Evolutionary conservation across 345 rosid genomes (phyloP), one percentile per base, ranked within the genome.

Genomic region (Jatropha curcas): DNA sequence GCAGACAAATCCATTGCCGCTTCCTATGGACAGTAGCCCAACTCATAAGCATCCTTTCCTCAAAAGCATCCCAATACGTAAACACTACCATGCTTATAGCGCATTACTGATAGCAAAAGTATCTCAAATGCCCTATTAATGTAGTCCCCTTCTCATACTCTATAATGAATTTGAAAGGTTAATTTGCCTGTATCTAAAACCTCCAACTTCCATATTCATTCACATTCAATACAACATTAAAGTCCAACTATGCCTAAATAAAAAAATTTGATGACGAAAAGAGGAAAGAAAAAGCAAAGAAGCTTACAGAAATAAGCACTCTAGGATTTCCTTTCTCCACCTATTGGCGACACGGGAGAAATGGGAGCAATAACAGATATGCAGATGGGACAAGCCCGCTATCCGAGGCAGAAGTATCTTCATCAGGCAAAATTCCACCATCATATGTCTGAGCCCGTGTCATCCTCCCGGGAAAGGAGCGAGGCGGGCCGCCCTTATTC

Each of bases 381-480:
- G 98, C 90, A 24, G 99, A 93, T 12, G 99, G 99, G 14, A 93
- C 96, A 14, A 91, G 85, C 83, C 93, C 97, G 72, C 99, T 96
- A 58, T 96, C 99, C 20, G 86, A 74, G 4, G 73, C 72, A 3
- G 79, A 20, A 34, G 41, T 60, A 53, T 91, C 97, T 31, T 88
- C 89, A 5, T n/a, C 83, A 78, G 33, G 79, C 83, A 48, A 82
- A 34, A 19, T 90, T 89, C 28, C 82, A n/a, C n/a, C n/a, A n/a
- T 46, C 90, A 78, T 84, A 1, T n/a, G 91, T 82, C 20, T 31
- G 77, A 8, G 84, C 86, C 67, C 94, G 76, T 0, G 83, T 79
- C 87, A 86, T 78, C 84, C 37, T 82, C 87, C 58, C 70, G 8
- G 96, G 84, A 17, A 57, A 34, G 24, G 84, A 43, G 25, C 90